Evolutionary conservation across 176 grass and related monocot genomes (phyloP).

Genomic region (Oryza rufipogon): DNA sequence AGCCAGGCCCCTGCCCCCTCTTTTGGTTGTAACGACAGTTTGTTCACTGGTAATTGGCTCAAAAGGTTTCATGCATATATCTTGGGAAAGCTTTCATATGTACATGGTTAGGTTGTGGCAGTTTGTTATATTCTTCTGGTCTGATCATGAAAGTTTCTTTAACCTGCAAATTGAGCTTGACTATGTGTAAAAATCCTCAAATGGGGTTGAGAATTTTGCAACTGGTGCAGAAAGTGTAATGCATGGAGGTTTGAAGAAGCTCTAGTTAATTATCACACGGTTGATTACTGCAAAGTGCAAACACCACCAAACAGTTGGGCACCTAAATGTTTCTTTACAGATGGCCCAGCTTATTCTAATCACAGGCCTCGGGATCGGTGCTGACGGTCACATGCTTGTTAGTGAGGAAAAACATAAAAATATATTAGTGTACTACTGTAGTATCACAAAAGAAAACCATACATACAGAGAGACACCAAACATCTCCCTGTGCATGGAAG

Average conservation of each 20-base stretch:
- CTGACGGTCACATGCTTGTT: constrained; percentile 72
- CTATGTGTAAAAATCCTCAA: background rate
- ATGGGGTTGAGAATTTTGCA: background rate
- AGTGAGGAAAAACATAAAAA: constrained; percentile 24
- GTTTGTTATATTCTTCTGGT: background rate
- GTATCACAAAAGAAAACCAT: background rate
- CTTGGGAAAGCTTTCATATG: background rate
- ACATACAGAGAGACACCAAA: background rate
- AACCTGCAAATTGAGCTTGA: constrained; percentile 11
- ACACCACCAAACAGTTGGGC: constrained; percentile 26
- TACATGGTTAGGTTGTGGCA: background rate
- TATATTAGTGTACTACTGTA: background rate
- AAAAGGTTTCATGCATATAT: background rate
- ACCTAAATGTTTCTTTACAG: constrained; percentile 55
- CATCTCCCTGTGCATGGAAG: constrained; percentile 44
- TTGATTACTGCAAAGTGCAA: background rate
- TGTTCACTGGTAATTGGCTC: background rate
- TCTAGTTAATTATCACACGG: background rate
- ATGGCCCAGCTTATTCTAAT: constrained; percentile 61
- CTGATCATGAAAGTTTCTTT: background rate
- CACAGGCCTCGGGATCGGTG: constrained; percentile 65
- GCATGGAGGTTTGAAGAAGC: background rate
- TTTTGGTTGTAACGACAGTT: background rate
- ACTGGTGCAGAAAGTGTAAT: background rate
- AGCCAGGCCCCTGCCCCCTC: too few species aligned